Percentiles rank a stretch among this genome's conserved stretches.
These are phyloP conservation scores for Rhizopus arrhizus DNA, from an alignment of 371 early-diverging fungal species.

Conservation along the genomic window DNA sequence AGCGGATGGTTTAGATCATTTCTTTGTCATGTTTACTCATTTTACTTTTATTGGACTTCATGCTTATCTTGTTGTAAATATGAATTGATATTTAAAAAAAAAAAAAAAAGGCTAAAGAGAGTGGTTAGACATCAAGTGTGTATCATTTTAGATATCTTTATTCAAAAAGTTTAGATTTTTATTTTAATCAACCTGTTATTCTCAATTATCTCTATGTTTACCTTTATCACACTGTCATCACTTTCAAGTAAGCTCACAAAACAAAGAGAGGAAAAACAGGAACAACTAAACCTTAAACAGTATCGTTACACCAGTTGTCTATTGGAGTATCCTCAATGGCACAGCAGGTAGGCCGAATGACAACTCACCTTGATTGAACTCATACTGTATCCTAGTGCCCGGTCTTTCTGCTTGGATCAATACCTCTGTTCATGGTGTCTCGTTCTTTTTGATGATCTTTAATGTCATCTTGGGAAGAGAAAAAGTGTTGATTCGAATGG, in stretches of 20 bases:
- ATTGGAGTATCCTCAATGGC: slow-evolving; percentile 46
- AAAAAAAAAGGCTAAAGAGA: not conserved
- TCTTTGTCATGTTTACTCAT: slow-evolving; percentile 54
- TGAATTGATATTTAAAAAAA: not conserved
- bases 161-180: slow-evolving; percentile 28
- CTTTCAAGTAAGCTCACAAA: slow-evolving; percentile 45
- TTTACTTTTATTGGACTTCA: slow-evolving; percentile 57
- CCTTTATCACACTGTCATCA: slow-evolving; percentile 46
- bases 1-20: slow-evolving; percentile 23
- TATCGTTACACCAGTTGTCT: slow-evolving; percentile 63
- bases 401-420: slow-evolving; percentile 41
- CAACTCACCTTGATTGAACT: not conserved
- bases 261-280: not conserved
- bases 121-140: slow-evolving; percentile 21
- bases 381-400: not conserved
- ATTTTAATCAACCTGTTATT: slow-evolving; percentile 35
- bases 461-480: slow-evolving; percentile 59
- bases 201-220: slow-evolving; percentile 49
- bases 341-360: not conserved
- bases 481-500: slow-evolving; percentile 42
- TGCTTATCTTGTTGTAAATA: slow-evolving; percentile 52
- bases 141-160: slow-evolving; percentile 40
- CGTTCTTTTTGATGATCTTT: slow-evolving; percentile 51
- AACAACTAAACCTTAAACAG: slow-evolving; percentile 16
- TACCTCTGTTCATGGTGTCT: slow-evolving; percentile 55